These are phyloP conservation scores for Triticum dicoccoides DNA, from an alignment of 176 grass and related monocot species.

Conservation along the genomic window DNA sequence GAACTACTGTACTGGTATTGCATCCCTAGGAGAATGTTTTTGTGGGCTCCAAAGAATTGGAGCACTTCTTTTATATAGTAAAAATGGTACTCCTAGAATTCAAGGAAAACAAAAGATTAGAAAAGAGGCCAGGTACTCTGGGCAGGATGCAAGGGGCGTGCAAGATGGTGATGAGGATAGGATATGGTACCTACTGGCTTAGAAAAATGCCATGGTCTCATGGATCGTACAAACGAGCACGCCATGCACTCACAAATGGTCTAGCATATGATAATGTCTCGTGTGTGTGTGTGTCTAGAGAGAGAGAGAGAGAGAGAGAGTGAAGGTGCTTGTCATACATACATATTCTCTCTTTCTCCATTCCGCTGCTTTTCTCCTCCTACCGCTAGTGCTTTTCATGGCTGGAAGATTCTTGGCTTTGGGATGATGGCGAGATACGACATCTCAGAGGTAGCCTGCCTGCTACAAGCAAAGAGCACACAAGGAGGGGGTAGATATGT, in stretches of 20 bases:
- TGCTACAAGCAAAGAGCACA: constrained; percentile 13
- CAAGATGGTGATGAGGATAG: constrained; percentile 25
- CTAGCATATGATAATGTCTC: constrained; percentile 55
- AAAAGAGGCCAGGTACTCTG: background rate
- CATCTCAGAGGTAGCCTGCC: constrained; percentile 26
- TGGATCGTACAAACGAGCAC: constrained; percentile 29
- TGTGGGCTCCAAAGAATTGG: constrained; percentile 8
- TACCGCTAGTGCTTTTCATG: constrained; percentile 52
- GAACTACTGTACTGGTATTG: background rate
- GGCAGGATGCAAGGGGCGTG: constrained; percentile 17
- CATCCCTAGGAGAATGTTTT: constrained; percentile 53
- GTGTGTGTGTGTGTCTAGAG: background rate
- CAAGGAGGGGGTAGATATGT: background rate
- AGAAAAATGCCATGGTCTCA: constrained; percentile 14
- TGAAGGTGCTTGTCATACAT: constrained; percentile 14
- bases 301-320: no score
- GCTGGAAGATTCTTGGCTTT: constrained; percentile 59
- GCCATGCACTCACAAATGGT: constrained; percentile 18
- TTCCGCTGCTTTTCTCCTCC: background rate
- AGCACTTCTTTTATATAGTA: background rate
- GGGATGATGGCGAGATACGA: constrained; percentile 30
- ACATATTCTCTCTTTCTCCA: constrained; percentile 29
- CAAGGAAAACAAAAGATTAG: background rate
- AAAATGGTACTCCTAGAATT: background rate
- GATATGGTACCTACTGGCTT: constrained; percentile 7